A percentile compares a stretch with the other conserved stretches of the same genome.
phyloP scores from a whole-genome alignment of 2,329 filamentous ascomycete species.

The Aspergillus japonicus region DNA sequence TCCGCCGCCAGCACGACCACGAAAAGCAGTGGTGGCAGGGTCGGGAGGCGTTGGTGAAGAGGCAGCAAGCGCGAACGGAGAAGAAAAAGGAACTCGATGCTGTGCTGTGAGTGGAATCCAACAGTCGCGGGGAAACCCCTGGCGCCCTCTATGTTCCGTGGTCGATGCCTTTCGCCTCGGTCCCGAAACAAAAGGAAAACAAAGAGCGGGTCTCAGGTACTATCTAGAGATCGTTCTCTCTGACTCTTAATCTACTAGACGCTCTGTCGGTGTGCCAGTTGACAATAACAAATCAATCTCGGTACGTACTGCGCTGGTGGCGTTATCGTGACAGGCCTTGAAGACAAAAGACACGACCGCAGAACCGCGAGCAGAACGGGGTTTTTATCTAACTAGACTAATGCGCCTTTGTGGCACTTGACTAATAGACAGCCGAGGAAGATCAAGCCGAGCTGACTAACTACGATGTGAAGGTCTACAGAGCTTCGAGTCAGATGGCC shows the following conservation, averaged over 20 bases:
- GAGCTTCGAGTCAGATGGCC: conserved; percentile 59
- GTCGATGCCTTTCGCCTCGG: neutral
- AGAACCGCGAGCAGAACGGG: neutral
- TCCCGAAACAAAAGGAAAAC: neutral
- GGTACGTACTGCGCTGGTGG: conserved; percentile 23
- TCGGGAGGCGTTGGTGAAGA: conserved; percentile 52
- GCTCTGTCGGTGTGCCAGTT: conserved; percentile 47
- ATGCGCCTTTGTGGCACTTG: neutral
- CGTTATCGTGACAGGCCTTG: neutral
- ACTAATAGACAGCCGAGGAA: conserved; percentile 44
- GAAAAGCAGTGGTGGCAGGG: conserved; percentile 62
- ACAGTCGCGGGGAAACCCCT: neutral
- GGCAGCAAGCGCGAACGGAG: conserved; percentile 52
- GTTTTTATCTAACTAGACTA: neutral
- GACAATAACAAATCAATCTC: conserved; percentile 31
- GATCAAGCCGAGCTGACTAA: conserved; percentile 55
- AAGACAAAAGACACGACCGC: neutral
- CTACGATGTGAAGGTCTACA: conserved; percentile 64
- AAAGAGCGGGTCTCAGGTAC: too few species aligned
- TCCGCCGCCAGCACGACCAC: conserved; percentile 61
- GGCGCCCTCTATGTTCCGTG: too few species aligned
- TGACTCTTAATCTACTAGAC: conserved; percentile 28
- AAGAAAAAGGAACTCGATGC: conserved; percentile 56
- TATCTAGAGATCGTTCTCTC: neutral
- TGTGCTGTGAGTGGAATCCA: conserved; percentile 49